Conservation (phyloP, 2,329 filamentous ascomycete species). For the Venturia pyrina region DNA sequence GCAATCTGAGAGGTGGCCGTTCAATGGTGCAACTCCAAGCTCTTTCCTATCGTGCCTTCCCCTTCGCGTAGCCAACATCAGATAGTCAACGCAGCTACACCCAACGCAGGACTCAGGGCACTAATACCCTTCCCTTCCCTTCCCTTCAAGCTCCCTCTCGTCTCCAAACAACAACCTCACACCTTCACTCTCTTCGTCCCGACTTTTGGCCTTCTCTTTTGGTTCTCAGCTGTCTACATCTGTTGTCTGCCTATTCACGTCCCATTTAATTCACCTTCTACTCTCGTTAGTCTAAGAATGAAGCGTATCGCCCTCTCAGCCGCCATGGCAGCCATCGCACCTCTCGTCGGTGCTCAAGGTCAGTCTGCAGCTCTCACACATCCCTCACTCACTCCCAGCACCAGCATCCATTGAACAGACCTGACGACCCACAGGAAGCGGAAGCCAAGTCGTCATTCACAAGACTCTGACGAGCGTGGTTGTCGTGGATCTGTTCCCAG, state of each 20-base stretch:
- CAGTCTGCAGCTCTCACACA: not conserved
- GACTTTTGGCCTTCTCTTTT: not conserved
- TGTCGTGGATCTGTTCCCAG: conserved; percentile 22
- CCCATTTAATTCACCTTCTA: not conserved
- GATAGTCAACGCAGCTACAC: not conserved
- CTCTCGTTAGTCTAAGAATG: not conserved
- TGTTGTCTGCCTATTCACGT: not conserved
- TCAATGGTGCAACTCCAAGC: not conserved
- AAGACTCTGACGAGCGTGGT: conserved; percentile 15
- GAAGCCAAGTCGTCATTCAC: not conserved
- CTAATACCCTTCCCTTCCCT: not conserved
- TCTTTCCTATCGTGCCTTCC: not conserved
- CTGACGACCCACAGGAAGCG: conserved; percentile 1
- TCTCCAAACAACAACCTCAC: not conserved
- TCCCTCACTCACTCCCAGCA: not conserved
- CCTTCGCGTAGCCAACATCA: not conserved
- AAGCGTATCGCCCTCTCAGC: not conserved
- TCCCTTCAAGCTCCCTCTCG: too few species aligned
- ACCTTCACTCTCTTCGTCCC: not conserved
- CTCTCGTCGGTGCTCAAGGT: conserved; percentile 6
- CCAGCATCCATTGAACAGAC: not conserved
- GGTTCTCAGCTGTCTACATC: not conserved
- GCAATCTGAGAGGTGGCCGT: not conserved
- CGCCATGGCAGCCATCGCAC: conserved; percentile 1
- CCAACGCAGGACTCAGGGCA: not conserved